Evolutionary conservation across 2,329 filamentous ascomycete species (phyloP), one percentile per base, ranked within the genome.

Genomic region (Penicillium italicum): DNA sequence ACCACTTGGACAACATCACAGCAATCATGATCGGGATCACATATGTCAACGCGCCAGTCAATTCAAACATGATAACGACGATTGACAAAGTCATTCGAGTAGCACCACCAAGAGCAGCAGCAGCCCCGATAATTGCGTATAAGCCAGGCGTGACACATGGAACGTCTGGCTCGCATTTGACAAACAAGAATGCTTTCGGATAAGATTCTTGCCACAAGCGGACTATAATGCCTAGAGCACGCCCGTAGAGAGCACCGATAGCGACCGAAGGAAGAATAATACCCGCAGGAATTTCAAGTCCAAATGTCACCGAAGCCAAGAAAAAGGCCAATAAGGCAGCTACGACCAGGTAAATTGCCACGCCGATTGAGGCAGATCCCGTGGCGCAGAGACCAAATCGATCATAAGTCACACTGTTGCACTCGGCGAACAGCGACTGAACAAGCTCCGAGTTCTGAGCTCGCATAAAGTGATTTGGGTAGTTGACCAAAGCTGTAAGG

Each of bases 41-140:
- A 70, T 97, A 97, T 0, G 91, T 96, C 28, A 99, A 82, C 1
- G 94, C 94, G 50, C 94, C 94, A 0, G 94, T 99, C 53, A 99
- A 86, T 77, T 99, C 94, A 69, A 99, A 99, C 89, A 97, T 97
- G 76, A 99, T 99, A 67, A 97, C 94, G 5, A 99, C 93, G 63
- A 99, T 97, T 12, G 92, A 97, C 11, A 97, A 91, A 0, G 94
- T 99, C 86, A 99, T 95, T 63, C 93, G 85, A 18, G 93, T 97
- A 34, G 95, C 91, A 45, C 94, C 94, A 6, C 90, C 90, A 1
- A 99, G 84, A n/a, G 93, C 91, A 4, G 94, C 92, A 0, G 94
- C 93, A 0, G 94, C 94, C 33, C 94, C 94, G 59, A 99, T 89
- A 66, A 99, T 96, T 60, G 94, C 94, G 70, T 99, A 99, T 1